Conservation (phyloP, 179 eudicot genomes). For the Silene vulgaris region DNA sequence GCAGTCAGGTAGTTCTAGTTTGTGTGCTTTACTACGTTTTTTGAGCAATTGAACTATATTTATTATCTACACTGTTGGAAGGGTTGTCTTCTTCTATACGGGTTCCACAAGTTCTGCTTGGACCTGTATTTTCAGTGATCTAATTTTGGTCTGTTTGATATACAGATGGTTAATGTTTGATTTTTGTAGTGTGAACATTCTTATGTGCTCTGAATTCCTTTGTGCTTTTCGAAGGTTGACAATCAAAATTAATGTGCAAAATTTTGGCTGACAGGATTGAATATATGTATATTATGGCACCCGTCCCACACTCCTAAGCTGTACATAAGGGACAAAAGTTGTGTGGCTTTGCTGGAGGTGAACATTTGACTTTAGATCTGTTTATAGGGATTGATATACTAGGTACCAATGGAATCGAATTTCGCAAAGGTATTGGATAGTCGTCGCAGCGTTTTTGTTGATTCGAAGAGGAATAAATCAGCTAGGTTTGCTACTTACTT, state of each 20-base stretch:
- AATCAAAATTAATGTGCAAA: background rate
- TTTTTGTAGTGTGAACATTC: background rate
- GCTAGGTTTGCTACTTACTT: conserved; percentile 32
- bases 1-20: no score
- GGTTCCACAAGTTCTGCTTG: no score
- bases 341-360: conserved; percentile 22
- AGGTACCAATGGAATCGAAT: conserved; percentile 55
- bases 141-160: no score
- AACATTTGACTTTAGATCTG: conserved; percentile 38
- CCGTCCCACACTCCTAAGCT: conserved; percentile 23
- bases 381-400: conserved; percentile 47
- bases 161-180: no score
- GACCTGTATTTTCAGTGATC: no score
- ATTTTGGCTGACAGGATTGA: conserved; percentile 19
- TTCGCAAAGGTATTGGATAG: conserved; percentile 70
- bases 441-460: conserved; percentile 41
- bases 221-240: background rate
- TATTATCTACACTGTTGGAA: no score
- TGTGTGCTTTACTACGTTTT: no score
- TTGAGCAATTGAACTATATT: no score
- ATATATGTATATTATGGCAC: conserved; percentile 29
- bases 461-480: conserved; percentile 60
- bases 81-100: no score
- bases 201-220: background rate
- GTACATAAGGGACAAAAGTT: conserved; percentile 20